Evolutionary conservation across 2,329 filamentous ascomycete species (phyloP), one percentile per base, ranked within the genome.

Genomic region (Bipolaris oryzae): DNA sequence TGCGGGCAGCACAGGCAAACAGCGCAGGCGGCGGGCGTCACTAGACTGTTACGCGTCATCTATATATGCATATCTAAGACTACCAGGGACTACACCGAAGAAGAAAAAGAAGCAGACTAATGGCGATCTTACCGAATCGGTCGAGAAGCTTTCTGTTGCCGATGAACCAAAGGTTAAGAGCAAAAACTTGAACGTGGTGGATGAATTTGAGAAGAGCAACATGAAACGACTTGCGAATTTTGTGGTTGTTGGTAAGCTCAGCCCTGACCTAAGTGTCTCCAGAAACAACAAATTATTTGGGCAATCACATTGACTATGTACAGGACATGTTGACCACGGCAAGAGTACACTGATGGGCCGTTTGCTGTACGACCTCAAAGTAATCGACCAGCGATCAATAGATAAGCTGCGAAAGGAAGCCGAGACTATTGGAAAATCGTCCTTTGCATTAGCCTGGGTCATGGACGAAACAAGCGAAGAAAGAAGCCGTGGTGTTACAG

Each of bases 271-370:
- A 38, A 13, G 3, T n/a, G 4, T 35, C 15, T 34, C 5, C 10
- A 25, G 23, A 42, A 21, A 23, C 18, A n/a, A 4, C 3, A 21
- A 1, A 39, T 9, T 15, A 1, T 13, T 18, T 23, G 6, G 7
- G n/a, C 18, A 9, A 2, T 13, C 1, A 38, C 16, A 20, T 50
- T 62, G 41, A 64, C 50, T 6, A 11, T 47, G 3, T 55, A 13
- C 7, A 92, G 92, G 95, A 13, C 95, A 99, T 74, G 95, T 99
- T 53, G 95, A 99, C 75, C 94, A 96, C 50, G 95, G 95, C 50
- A 99, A 99, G 77, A 97, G 92, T 74, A 99, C 95, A 5, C 83
- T 99, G 35, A 98, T 99, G 94, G 95, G 94, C 0, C 87, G 95
- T n/a, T 77, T 99, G 25, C 80, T 99, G 5, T 87, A 94, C 39